Base-by-base conservation (phyloP, 1,139 yeast species). In the Protomyces inouyei region DNA sequence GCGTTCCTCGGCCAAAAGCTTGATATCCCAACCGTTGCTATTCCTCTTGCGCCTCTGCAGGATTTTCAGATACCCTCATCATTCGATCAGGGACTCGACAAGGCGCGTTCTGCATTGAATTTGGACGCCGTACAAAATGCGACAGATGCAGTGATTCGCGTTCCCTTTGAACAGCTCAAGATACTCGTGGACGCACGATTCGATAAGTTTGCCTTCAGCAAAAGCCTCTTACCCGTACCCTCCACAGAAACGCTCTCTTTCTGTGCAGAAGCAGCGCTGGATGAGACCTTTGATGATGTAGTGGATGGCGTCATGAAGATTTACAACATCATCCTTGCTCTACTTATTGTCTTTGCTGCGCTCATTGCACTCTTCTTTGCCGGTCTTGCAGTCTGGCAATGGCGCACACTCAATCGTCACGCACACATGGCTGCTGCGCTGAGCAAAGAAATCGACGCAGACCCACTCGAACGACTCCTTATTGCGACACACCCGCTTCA, bases 11-110 rank as follows among this genome's bases (percentile, higher is more conserved):
- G 82, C 1, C 77, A 78, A 35, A 76, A 76, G 60, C 74, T 76
- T 36, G 76, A 76, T 35, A 53, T 75, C 37, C 71, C 73, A 9
- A 69, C 72, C 4, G 72, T 93, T 16, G 83, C 85, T 69, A 71
- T 87, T 37, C 71, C 73, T 3, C 79, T 89, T 1, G 73, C 76
- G 2, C 76, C 82, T 0, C 77, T 92, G 68, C 76, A 79, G 65
- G 78, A 85, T 67, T 74, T 93, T 63, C 73, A 81, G 14, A 87
- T 93, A 5, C 90, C 97, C 0, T 71, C 81, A 0, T 76, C 84
- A 0, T 82, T 89, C 48, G 81, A 86, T 68, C 72, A 73, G 1
- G 81, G 83, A 40, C 76, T 90, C 12, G 80, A 81, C 4, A 69
- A 71, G 0, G 72, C 88, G 46, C 76, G 72, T 28, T 64, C 64